Evolutionary conservation across 192 early-diverging fungal species (phyloP).

Genomic region (Coemansia sp.): DNA sequence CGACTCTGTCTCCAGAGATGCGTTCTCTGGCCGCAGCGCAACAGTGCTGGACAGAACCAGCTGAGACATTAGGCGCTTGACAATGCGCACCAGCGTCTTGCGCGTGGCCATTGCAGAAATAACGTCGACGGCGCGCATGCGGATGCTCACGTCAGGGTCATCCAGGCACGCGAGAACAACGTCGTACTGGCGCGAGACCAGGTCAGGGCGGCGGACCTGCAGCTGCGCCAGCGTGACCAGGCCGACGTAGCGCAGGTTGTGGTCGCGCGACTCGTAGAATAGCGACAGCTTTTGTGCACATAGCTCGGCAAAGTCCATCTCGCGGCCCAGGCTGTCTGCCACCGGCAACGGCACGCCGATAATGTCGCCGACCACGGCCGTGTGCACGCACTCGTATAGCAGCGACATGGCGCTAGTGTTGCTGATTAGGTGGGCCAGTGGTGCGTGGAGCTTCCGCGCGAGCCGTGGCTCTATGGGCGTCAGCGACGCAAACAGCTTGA

Average conservation of each 20-base stretch:
- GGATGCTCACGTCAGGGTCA: slow-evolving; percentile 87
- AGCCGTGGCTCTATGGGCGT: slow-evolving; percentile 91
- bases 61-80: slow-evolving; percentile 78
- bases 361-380: slow-evolving; percentile 85
- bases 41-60: slow-evolving; percentile 54
- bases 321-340: slow-evolving; percentile 30
- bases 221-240: slow-evolving; percentile 80
- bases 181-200: slow-evolving; percentile 76
- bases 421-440: slow-evolving; percentile 78
- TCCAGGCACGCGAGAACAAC: slow-evolving; percentile 84
- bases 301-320: slow-evolving; percentile 63
- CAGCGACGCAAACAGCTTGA: slow-evolving; percentile 92
- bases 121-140: slow-evolving; percentile 81
- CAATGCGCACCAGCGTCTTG: slow-evolving; percentile 72
- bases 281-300: slow-evolving; percentile 75
- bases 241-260: slow-evolving; percentile 85
- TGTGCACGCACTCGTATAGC: slow-evolving; percentile 96
- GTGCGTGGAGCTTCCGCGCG: slow-evolving; percentile 78
- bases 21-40: slow-evolving; percentile 10
- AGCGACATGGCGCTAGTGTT: slow-evolving; percentile 92
- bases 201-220: slow-evolving; percentile 73
- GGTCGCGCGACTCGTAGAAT: slow-evolving; percentile 83
- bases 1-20: not conserved
- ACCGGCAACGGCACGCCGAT: slow-evolving; percentile 56
- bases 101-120: slow-evolving; percentile 78